A percentile compares a stretch with the other conserved stretches of the same genome.
phyloP scores from a whole-genome alignment of 495 filamentous ascomycete species.

The Podospora bellae-mahoneyi region DNA sequence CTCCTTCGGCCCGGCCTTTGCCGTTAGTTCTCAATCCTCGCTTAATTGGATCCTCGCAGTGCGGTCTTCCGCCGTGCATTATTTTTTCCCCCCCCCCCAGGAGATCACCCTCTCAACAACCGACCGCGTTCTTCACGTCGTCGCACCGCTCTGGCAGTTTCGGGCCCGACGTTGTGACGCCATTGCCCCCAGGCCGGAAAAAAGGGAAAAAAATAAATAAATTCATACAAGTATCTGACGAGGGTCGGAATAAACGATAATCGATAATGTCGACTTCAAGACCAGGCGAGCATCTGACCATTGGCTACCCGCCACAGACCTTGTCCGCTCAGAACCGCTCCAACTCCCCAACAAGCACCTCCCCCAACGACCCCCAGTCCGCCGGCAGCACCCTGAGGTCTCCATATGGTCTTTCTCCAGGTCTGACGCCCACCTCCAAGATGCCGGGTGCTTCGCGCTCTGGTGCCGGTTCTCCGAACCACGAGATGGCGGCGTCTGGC shows the following conservation, averaged over 20 bases:
- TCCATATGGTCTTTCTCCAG: constrained; percentile 67
- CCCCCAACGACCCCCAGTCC: constrained; percentile 74
- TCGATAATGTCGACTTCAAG: constrained; percentile 93
- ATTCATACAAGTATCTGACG: constrained; percentile 32
- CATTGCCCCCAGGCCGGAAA: constrained; percentile 16
- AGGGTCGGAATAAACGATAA: constrained; percentile 55
- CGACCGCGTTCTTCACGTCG: constrained; percentile 1
- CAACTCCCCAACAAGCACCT: constrained; percentile 81
- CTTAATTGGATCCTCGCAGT: constrained; percentile 1
- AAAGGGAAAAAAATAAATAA: constrained; percentile 12
- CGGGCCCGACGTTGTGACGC: constrained; percentile 17
- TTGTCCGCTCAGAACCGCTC: constrained; percentile 65
- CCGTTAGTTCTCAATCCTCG: constrained; percentile 4
- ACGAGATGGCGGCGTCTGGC: constrained; percentile 70
- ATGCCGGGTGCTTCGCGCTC: constrained; percentile 74
- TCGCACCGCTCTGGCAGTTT: constrained; percentile 10
- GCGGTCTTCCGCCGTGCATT: constrained; percentile 15
- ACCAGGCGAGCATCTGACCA: constrained; percentile 68
- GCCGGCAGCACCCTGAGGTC: constrained; percentile 65
- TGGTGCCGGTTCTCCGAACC: constrained; percentile 94
- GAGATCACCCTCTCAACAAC: constrained; percentile 22
- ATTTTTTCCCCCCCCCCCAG: not conserved
- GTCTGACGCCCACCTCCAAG: constrained; percentile 60
- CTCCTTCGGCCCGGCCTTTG: constrained; percentile 4
- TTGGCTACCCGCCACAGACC: constrained; percentile 63